phyloP scores from a whole-genome alignment of 805 yeast genomes.

The Myxozyma neglecta region DNA sequence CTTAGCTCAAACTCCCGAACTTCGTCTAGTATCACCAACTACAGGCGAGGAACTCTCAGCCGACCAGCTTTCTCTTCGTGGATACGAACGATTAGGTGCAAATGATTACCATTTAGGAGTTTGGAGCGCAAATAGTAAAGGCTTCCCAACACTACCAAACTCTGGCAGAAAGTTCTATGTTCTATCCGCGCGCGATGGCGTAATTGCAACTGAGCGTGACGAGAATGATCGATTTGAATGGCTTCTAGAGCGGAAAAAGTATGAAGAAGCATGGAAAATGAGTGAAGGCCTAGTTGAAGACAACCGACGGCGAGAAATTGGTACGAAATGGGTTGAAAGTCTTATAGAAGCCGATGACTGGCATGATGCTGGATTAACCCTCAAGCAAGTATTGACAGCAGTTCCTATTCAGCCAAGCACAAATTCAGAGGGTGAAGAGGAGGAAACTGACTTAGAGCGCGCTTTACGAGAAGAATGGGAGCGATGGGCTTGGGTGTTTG shows the following conservation, averaged over 20 bases:
- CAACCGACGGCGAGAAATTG: slow-evolving; percentile 56
- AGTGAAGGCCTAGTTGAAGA: slow-evolving; percentile 57
- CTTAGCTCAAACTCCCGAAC: slow-evolving; percentile 61
- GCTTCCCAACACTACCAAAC: slow-evolving; percentile 22
- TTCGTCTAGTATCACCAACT: slow-evolving; percentile 62
- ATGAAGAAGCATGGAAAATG: slow-evolving; percentile 74
- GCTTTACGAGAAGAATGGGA: slow-evolving; percentile 57
- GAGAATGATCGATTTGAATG: slow-evolving; percentile 70
- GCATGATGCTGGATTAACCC: slow-evolving; percentile 55
- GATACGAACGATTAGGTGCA: slow-evolving; percentile 59
- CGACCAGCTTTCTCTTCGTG: slow-evolving; percentile 71
- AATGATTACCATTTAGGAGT: slow-evolving; percentile 75
- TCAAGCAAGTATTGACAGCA: slow-evolving; percentile 43
- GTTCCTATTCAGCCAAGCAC: slow-evolving; percentile 12
- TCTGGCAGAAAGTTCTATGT: slow-evolving; percentile 55
- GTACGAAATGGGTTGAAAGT: slow-evolving; percentile 52
- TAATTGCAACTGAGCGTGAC: slow-evolving; percentile 70
- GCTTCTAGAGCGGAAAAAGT: slow-evolving; percentile 58
- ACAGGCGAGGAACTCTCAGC: slow-evolving; percentile 73
- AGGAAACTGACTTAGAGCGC: slow-evolving; percentile 33
- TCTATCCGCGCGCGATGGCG: slow-evolving; percentile 78
- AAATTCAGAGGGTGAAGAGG: slow-evolving; percentile 22
- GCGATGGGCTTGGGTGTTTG: slow-evolving; percentile 56
- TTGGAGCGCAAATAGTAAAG: slow-evolving; percentile 39
- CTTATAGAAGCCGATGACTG: slow-evolving; percentile 48